Percentiles rank a stretch among this genome's conserved stretches.
Evolutionary conservation across 202 grass and related monocot genomes (phyloP).

Genomic region (Panicum virgatum): DNA sequence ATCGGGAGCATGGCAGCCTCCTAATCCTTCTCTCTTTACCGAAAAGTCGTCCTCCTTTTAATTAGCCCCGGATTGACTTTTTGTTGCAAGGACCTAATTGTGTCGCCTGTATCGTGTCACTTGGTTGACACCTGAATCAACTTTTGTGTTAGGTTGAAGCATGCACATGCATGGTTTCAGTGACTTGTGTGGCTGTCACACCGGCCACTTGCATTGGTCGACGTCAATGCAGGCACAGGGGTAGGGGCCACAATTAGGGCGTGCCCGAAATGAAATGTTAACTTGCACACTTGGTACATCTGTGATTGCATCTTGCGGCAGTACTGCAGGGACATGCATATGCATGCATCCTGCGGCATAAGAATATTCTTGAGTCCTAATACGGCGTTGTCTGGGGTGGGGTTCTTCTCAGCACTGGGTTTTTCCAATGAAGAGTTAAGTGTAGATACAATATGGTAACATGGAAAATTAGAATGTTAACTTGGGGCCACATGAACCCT

Average conservation of each 20-base stretch:
- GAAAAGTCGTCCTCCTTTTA: constrained; percentile 1
- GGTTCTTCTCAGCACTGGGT: background rate
- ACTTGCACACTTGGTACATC: background rate
- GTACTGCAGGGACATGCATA: background rate
- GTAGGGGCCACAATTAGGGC: background rate
- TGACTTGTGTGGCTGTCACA: constrained; percentile 3
- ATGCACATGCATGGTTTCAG: background rate
- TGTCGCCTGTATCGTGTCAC: constrained; percentile 2
- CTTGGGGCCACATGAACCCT: background rate
- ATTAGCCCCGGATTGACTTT: constrained; percentile 8
- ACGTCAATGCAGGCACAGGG: background rate
- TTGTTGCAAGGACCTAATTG: background rate
- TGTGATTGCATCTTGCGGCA: background rate
- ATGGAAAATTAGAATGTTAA: background rate
- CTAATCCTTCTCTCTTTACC: background rate
- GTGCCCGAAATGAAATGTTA: background rate
- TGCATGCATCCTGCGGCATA: background rate
- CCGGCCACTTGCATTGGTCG: background rate
- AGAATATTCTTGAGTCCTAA: background rate
- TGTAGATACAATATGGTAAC: background rate
- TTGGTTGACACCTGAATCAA: constrained; percentile 37
- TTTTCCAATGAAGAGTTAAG: background rate
- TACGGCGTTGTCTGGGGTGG: background rate
- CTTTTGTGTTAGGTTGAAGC: background rate
- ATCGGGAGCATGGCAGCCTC: background rate